Conservation (phyloP, 129 eudicot genomes). For the Mikania micrantha region DNA sequence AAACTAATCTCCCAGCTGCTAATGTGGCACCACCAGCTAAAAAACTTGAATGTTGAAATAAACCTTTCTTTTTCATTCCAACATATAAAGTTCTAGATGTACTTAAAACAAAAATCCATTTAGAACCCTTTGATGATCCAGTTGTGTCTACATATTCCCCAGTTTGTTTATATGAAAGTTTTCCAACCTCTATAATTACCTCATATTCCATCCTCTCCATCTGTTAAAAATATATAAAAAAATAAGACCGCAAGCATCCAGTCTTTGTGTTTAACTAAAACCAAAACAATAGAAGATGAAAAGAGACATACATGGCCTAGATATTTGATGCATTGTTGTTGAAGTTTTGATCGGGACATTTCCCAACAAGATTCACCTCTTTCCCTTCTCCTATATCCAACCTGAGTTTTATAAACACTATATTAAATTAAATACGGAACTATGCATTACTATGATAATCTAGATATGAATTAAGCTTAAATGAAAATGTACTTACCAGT, state of each 20-base stretch:
- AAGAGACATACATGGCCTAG: conserved; percentile 81
- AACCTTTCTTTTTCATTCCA: too few species aligned
- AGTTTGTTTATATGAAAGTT: conserved; percentile 54
- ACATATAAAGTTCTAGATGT: too few species aligned
- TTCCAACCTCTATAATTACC: conserved; percentile 65
- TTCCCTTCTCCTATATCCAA: too few species aligned
- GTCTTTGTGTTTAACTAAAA: background rate
- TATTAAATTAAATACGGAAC: background rate
- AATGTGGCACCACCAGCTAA: conserved; percentile 94
- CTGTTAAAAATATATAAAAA: conserved; percentile 33
- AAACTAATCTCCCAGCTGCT: conserved; percentile 88
- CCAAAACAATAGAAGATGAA: background rate
- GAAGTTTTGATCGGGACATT: conserved; percentile 82
- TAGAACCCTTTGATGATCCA: conserved; percentile 45
- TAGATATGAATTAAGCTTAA: background rate
- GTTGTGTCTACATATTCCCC: conserved; percentile 62
- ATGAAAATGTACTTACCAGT: conserved; percentile 53
- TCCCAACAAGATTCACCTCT: conserved; percentile 73
- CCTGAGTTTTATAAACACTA: conserved; percentile 33
- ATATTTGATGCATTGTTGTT: conserved; percentile 94
- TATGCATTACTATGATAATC: background rate
- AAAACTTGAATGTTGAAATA: conserved; percentile 96
- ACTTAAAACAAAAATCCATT: too few species aligned
- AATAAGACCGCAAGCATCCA: background rate
- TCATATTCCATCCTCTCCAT: conserved; percentile 81